A percentile compares a stretch with the other conserved stretches of the same genome.
These are phyloP conservation scores for Colletotrichum melonis DNA, from an alignment of 2,329 filamentous ascomycete species.

Conservation along the genomic window DNA sequence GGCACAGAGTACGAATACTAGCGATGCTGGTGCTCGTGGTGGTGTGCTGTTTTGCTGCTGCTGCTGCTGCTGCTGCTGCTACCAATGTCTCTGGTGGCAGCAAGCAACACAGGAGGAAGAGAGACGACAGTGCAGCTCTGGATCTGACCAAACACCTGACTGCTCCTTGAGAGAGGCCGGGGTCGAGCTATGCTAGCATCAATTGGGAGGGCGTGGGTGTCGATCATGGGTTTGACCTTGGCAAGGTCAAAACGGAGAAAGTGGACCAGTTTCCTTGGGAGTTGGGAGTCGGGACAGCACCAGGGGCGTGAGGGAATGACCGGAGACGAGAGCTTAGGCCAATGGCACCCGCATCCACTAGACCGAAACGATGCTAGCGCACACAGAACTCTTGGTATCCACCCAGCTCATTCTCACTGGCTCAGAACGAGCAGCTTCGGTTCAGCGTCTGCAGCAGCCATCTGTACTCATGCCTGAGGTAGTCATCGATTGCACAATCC, in stretches of 20 bases:
- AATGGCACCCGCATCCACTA: neutral
- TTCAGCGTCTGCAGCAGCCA: conserved; percentile 4
- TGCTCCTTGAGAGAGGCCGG: conserved; percentile 22
- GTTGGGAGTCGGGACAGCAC: neutral
- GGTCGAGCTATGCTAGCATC: conserved; percentile 23
- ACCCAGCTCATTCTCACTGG: conserved; percentile 11
- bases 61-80: neutral
- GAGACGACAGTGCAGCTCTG: conserved; percentile 7
- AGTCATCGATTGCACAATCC: conserved; percentile 25
- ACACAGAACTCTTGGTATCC: neutral
- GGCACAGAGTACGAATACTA: neutral
- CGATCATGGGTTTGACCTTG: conserved; percentile 32
- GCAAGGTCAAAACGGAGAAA: conserved; percentile 19
- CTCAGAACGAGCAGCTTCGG: neutral
- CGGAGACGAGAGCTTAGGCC: neutral
- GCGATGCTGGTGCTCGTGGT: conserved; percentile 7
- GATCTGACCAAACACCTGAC: conserved; percentile 24
- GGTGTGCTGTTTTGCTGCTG: conserved; percentile 6
- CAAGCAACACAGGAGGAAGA: neutral
- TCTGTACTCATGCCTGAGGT: conserved; percentile 32
- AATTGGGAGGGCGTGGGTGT: conserved; percentile 26
- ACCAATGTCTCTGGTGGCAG: neutral
- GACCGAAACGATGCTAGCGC: neutral
- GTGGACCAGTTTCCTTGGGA: neutral
- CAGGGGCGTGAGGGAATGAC: neutral